These are phyloP conservation scores for Fusarium sp. DNA, from an alignment of 2,329 filamentous ascomycete genomes.

Conservation along the genomic window DNA sequence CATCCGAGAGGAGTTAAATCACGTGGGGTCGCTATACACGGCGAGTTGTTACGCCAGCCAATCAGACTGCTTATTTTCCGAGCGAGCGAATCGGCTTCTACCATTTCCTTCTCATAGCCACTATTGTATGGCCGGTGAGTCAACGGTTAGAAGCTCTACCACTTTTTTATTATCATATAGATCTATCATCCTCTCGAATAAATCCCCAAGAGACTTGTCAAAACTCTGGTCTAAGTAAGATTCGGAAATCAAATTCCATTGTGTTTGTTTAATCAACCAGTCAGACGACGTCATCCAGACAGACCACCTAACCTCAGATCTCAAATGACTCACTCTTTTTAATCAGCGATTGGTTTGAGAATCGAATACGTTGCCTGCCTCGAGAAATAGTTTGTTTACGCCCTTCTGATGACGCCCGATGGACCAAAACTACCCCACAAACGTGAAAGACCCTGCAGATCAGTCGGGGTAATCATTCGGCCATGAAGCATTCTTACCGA, in stretches of 20 bases:
- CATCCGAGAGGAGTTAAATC: background rate
- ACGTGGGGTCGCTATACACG: background rate
- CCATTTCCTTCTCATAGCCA: too few species aligned
- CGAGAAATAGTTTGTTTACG: too few species aligned
- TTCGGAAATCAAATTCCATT: too few species aligned
- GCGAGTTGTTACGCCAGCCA: background rate
- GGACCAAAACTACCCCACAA: background rate
- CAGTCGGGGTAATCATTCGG: slow-evolving; percentile 1
- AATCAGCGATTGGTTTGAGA: background rate
- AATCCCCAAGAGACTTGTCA: accelerated
- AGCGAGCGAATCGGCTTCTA: background rate
- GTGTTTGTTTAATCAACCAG: background rate
- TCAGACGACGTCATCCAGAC: background rate
- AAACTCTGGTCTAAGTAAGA: background rate
- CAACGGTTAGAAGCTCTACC: background rate
- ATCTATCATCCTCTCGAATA: accelerated
- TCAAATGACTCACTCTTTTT: background rate
- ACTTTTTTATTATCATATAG: background rate
- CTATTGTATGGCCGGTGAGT: background rate
- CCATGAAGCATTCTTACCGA: background rate
- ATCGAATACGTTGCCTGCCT: background rate
- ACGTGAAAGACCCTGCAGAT: background rate
- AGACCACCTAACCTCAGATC: background rate
- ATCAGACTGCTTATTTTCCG: background rate
- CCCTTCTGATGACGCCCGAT: background rate